Evolutionary conservation across 495 filamentous ascomycete species (phyloP), one percentile per base, ranked within the genome.

Genomic region (Talaromyces nanjingensis): DNA sequence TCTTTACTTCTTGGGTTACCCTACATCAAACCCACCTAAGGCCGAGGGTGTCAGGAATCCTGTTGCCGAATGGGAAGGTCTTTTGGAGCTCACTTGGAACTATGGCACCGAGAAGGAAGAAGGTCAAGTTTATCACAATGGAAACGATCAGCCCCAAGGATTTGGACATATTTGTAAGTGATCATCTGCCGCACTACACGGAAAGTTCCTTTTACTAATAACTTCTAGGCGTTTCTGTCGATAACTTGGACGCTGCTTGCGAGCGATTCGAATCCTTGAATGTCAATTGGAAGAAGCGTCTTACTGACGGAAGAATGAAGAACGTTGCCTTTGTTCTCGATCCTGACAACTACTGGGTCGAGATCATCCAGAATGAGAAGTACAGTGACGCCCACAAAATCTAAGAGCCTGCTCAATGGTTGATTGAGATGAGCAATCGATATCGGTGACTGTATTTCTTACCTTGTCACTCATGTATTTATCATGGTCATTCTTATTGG

Each of bases 81-180:
- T 97, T 60, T 77, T 97, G 11, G 93, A 97, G 77, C 70, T 98
- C 68, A 97, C 93, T 22, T 97, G 91, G 91, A 97, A 98, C 72
- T 94, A 96, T 66, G 94, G 94, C 49, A 97, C 94, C 2, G 94
- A 98, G 81, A 93, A 91, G 70, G 86, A 97, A 67, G 81, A 87
- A 62, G 78, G 81, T 55, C 91, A 92, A 69, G 87, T 86, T 52
- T 98, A 98, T 71, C 94, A 98, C 71, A 87, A 96, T 67, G 94
- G 94, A 9, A 98, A 98, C 73, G 78, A 85, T 22, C 79, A 96
- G 74, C 94, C 93, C 1, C 91, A 97, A 73, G 94, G 94, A 29
- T 98, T 96, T 68, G 93, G 93, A 1, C 91, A 96, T 70, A 91
- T 96, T 65, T 91, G 89, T 89, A 72, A 77, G 86, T 79, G 31